Percentiles rank a stretch among this genome's conserved stretches.
phyloP scores from a whole-genome alignment of 202 grass and related monocot genomes.

The Tripidium arundinaceum region DNA sequence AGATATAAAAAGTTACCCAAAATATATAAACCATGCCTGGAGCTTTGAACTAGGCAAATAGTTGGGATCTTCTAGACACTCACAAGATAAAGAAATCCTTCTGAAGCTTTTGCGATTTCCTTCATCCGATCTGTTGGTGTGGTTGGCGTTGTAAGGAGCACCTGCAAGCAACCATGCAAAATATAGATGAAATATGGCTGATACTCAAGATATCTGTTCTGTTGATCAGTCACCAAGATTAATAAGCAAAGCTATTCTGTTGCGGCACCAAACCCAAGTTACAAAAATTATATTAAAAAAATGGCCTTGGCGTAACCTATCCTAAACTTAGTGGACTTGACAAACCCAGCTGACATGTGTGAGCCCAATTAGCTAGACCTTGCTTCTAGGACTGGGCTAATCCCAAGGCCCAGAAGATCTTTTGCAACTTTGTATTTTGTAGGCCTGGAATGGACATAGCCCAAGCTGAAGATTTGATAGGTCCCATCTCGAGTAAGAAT shows the following conservation, averaged over 20 bases:
- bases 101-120: slow-evolving; percentile 44
- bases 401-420: not conserved
- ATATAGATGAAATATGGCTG: not conserved
- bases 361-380: not conserved
- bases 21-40: too few species aligned
- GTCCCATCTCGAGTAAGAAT: not conserved
- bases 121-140: slow-evolving; percentile 40
- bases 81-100: slow-evolving; percentile 96
- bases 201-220: not conserved
- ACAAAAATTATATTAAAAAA: not conserved
- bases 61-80: slow-evolving; percentile 10
- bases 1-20: not conserved
- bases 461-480: not conserved
- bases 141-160: slow-evolving; percentile 37
- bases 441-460: not conserved
- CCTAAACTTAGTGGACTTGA: not conserved
- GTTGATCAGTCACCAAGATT: not conserved
- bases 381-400: not conserved
- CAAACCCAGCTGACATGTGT: not conserved
- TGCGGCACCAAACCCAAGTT: not conserved
- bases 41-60: not conserved
- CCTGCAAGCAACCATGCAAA: slow-evolving; percentile 18
- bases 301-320: not conserved
- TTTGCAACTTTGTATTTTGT: not conserved
- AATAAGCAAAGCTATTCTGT: not conserved